Conservation (phyloP, 192 early-diverging fungal species). For the Dissophora ornata region DNA sequence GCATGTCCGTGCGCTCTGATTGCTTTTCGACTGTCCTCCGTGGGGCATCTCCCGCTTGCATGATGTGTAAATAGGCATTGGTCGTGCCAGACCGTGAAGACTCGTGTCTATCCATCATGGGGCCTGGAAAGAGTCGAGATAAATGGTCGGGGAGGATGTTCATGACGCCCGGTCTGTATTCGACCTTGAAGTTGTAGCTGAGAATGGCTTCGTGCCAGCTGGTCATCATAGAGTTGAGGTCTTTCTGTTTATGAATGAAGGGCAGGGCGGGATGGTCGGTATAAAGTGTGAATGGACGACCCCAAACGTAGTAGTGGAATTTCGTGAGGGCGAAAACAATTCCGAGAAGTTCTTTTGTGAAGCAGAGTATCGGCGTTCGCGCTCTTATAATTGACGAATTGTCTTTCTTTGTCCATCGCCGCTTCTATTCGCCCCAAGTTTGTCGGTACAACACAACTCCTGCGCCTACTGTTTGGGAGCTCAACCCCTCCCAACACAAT, state of each 20-base stretch:
- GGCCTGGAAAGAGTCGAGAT: slow-evolving; percentile 19
- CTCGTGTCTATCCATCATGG: background rate
- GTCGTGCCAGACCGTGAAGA: background rate
- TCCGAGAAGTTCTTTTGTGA: slow-evolving; percentile 43
- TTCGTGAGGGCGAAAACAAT: too few relatives aligned
- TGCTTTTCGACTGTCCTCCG: too few relatives aligned
- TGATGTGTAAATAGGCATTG: too few relatives aligned
- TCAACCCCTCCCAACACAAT: too few relatives aligned
- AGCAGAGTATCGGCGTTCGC: slow-evolving; percentile 41
- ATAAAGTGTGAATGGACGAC: too few relatives aligned
- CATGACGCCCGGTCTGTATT: slow-evolving; percentile 24
- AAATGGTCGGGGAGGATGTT: slow-evolving; percentile 52
- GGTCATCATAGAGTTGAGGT: slow-evolving; percentile 20
- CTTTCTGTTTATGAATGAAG: slow-evolving; percentile 30
- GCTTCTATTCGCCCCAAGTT: background rate
- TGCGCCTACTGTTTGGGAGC: too few relatives aligned
- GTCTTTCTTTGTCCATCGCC: background rate
- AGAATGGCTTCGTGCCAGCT: slow-evolving; percentile 47
- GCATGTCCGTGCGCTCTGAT: too few relatives aligned
- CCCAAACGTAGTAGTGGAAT: too few relatives aligned
- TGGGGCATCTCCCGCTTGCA: too few relatives aligned
- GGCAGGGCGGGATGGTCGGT: slow-evolving; percentile 44
- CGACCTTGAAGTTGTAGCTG: slow-evolving; percentile 28
- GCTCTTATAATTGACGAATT: slow-evolving; percentile 33
- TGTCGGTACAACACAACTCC: slow-evolving; percentile 44